A percentile compares a stretch with the other conserved stretches of the same genome.
phyloP scores from a whole-genome alignment of 164 flowering plant genomes.

The Pachysandra terminalis region DNA sequence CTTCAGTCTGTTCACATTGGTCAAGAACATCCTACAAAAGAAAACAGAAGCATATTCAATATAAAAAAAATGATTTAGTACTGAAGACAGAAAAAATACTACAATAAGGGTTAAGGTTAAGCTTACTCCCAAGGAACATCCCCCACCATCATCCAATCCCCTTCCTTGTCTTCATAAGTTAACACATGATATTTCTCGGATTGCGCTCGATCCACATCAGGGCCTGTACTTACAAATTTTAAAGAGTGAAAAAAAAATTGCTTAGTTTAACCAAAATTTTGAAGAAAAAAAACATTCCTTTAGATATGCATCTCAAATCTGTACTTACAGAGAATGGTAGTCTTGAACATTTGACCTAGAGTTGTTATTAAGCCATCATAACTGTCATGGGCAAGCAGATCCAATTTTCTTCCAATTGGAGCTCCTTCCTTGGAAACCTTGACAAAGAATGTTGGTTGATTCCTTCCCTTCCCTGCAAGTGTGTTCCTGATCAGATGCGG shows the following conservation, averaged over 20 bases:
- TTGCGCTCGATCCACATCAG: conserved; percentile 17
- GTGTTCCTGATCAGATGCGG: conserved; percentile 26
- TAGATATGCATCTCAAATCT: background rate
- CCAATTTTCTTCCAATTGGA: conserved; percentile 43
- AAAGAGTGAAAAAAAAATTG: too few relatives aligned
- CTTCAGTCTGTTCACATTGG: conserved; percentile 61
- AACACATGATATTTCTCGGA: conserved; percentile 37
- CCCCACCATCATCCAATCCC: conserved; percentile 84
- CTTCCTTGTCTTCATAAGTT: conserved; percentile 73
- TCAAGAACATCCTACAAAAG: conserved; percentile 53
- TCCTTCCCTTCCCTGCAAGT: conserved; percentile 20
- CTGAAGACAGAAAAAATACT: background rate
- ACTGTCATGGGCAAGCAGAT: conserved; percentile 34
- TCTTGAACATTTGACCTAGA: conserved; percentile 38
- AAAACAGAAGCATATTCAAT: background rate
- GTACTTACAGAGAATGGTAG: conserved; percentile 32
- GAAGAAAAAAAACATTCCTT: too few relatives aligned
- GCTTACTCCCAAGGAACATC: conserved; percentile 90
- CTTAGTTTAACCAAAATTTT: too few relatives aligned
- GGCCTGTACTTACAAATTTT: conserved; percentile 13
- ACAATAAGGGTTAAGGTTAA: background rate
- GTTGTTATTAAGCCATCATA: conserved; percentile 30
- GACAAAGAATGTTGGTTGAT: conserved; percentile 27
- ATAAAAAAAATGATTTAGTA: background rate
- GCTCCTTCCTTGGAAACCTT: conserved; percentile 52